A percentile compares a stretch with the other conserved stretches of the same genome.
These are phyloP conservation scores for Omphalotus olearius DNA, from an alignment of 1,284 basidiomycete species.

Conservation along the genomic window DNA sequence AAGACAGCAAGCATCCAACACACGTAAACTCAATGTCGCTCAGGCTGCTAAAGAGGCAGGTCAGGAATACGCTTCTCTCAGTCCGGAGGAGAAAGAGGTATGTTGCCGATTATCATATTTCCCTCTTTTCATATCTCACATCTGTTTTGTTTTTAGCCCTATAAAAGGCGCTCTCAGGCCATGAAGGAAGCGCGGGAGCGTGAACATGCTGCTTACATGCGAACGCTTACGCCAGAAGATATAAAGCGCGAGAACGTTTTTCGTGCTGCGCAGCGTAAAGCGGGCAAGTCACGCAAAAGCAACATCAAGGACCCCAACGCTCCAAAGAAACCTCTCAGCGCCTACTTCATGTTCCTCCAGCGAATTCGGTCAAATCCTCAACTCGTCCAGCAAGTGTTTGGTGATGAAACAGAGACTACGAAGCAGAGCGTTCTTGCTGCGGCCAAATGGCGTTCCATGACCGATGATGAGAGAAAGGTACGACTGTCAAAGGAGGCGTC, in stretches of 20 bases:
- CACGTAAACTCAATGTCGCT: conserved; percentile 89
- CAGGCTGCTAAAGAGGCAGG: conserved; percentile 95
- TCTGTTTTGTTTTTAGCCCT: conserved; percentile 50
- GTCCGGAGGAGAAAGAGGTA: conserved; percentile 80
- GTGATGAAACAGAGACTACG: conserved; percentile 91
- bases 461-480: conserved; percentile 88
- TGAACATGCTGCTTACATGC: conserved; percentile 83
- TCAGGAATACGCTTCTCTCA: conserved; percentile 81
- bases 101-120: conserved; percentile 25
- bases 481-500: conserved; percentile 20
- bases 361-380: conserved; percentile 74
- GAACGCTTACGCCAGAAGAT: conserved; percentile 88
- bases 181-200: conserved; percentile 83
- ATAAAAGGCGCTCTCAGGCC: conserved; percentile 76
- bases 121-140: conserved; percentile 25
- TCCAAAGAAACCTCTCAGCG: conserved; percentile 92
- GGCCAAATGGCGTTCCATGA: conserved; percentile 88
- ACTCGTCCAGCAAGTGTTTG: conserved; percentile 79
- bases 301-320: conserved; percentile 98
- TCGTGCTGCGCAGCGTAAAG: conserved; percentile 88
- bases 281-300: conserved; percentile 89
- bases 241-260: conserved; percentile 92
- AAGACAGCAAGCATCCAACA: conserved; percentile 76
- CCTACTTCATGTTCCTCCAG: conserved; percentile 95
- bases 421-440: conserved; percentile 94